Conservation (phyloP, 2,329 filamentous ascomycete species). For the Pseudogymnoascus sp. region DNA sequence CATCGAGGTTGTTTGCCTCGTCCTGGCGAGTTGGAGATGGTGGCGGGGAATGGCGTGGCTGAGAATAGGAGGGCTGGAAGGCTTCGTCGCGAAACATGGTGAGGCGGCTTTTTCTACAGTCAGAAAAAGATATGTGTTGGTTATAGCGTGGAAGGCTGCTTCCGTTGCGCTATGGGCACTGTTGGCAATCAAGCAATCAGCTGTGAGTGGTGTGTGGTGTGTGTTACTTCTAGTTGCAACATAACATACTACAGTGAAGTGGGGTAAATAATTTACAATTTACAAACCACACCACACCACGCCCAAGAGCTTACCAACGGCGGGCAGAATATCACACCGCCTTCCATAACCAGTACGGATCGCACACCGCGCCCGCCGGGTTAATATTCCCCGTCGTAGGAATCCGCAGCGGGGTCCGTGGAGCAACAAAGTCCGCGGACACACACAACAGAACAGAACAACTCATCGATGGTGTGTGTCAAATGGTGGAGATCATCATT, state of each 20-base stretch:
- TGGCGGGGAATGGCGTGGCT: not conserved
- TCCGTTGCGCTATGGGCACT: not conserved
- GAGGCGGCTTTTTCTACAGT: not conserved
- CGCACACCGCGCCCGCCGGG: not conserved
- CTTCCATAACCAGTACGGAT: not conserved
- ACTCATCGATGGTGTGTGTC: not conserved
- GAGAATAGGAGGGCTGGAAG: not conserved
- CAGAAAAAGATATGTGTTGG: not conserved
- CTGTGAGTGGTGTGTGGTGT: too few relatives aligned
- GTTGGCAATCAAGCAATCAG: not conserved
- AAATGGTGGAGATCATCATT: not conserved
- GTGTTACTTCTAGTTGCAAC: not conserved
- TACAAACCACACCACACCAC: not conserved
- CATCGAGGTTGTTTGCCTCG: conserved; percentile 21
- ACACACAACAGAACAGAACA: not conserved
- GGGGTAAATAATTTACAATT: conserved; percentile 3
- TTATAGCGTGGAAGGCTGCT: not conserved
- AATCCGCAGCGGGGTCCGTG: not conserved
- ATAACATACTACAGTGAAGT: not conserved
- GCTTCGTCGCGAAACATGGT: not conserved
- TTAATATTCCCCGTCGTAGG: not conserved
- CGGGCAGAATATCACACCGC: not conserved
- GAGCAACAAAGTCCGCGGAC: not conserved
- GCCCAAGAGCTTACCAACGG: not conserved
- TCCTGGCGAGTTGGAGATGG: not conserved